Evolutionary conservation across 2,329 filamentous ascomycete genomes (phyloP).

Genomic region (Fusarium redolens): DNA sequence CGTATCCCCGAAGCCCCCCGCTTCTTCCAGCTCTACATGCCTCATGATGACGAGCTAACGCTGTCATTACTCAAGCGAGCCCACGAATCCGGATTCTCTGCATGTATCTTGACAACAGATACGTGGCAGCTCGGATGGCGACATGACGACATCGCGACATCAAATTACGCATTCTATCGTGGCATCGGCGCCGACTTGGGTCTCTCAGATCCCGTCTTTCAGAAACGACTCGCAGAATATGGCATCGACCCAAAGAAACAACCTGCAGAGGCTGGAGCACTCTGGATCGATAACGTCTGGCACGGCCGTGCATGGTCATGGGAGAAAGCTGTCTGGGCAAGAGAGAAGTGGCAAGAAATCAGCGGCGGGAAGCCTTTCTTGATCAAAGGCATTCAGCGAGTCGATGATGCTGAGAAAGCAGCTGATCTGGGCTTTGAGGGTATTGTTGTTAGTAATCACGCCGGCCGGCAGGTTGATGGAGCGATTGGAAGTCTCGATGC

Average conservation of each 20-base stretch:
- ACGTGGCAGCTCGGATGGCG: slow-evolving; percentile 18
- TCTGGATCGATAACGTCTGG: slow-evolving; percentile 25
- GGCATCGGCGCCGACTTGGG: slow-evolving; percentile 12
- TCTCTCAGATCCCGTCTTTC: slow-evolving; percentile 6
- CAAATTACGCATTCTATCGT: slow-evolving; percentile 8
- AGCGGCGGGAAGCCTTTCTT: slow-evolving; percentile 15
- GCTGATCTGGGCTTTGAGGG: slow-evolving; percentile 12
- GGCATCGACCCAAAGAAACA: slow-evolving; percentile 14
- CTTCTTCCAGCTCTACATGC: slow-evolving; percentile 20
- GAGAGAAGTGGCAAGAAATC: slow-evolving; percentile 14
- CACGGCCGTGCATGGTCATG: slow-evolving; percentile 22
- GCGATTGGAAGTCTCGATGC: slow-evolving; percentile 11
- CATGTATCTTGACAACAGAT: slow-evolving; percentile 3
- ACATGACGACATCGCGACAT: slow-evolving; percentile 10
- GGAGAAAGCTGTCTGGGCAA: slow-evolving; percentile 16
- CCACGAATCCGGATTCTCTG: background rate
- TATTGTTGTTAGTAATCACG: slow-evolving; percentile 5
- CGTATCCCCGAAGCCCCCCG: background rate
- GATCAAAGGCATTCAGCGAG: slow-evolving; percentile 21
- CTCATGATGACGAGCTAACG: background rate
- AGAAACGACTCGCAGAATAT: background rate
- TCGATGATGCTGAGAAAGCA: slow-evolving; percentile 6
- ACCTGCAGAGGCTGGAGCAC: slow-evolving; percentile 4
- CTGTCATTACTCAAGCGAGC: background rate
- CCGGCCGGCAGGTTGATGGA: slow-evolving; percentile 1